Evolutionary conservation across 2,329 filamentous ascomycete genomes (phyloP), one percentile per base, ranked within the genome.

Genomic region (Epichloe coenophiala): DNA sequence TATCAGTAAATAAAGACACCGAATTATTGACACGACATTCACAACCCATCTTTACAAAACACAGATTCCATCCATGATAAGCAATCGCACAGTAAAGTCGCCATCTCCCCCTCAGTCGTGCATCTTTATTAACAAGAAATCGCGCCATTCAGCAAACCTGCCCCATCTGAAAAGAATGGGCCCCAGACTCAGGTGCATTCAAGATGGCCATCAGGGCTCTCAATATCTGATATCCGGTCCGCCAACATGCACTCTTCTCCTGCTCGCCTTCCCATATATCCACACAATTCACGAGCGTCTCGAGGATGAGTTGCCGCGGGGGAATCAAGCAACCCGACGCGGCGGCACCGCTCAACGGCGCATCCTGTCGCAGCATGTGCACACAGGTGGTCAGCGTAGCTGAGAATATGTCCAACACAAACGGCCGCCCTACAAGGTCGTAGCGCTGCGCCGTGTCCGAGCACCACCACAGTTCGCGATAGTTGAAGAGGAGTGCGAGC

Each of bases 371-470:
- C 38, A 67, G 55, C 27, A 67, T 59, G 51, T 67, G 64, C 5
- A 67, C 58, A 36, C 57, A 62, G 2, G 63, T 63, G 33, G 65
- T 66, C 45, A 67, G 51, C 1, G 60, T 58, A 1, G 64, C 64
- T 4, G 65, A 65, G 57, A 66, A 65, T 52, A 67, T 66, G 53
- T 67, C 65, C 5, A 65, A 57, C 13, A 65, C 61, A 52, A 64
- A 67, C 2, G 62, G 60, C 1, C 64, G 57, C 3, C 63, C 64
- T 11, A 67, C 61, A 3, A 66, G 56, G 27, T 65, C 60, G 21
- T 63, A 53, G 9, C 61, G 56, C 45, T 59, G 52, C 23, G 27
- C 45, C 9, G 54, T 50, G 12, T 63, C 63, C 33, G 57, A 55
- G 8, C 61, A 58, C 62, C 63, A 66, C 39, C 27, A 31, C 27